Percentiles rank a stretch among this genome's conserved stretches.
Conservation (phyloP, 768 basidiomycete species). For the Pleurotus citrinopileatus region DNA sequence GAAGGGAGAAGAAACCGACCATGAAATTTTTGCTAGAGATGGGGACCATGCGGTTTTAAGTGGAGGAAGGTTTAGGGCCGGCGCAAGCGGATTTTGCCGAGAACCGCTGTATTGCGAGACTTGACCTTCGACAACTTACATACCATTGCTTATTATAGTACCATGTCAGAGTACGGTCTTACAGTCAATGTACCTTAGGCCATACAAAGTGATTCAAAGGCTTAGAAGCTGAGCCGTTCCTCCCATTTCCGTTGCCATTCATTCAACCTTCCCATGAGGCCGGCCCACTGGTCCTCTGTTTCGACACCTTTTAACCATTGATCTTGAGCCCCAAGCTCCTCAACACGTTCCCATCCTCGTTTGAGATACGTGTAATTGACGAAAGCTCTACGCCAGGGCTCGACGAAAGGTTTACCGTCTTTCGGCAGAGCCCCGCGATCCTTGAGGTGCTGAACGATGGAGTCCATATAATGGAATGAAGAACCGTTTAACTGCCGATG, state of each 20-base stretch:
- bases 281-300: conserved; percentile 50
- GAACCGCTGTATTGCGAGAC: too few species aligned
- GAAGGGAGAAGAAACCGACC: conserved; percentile 9
- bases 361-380: conserved; percentile 30
- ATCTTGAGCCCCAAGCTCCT: conserved; percentile 32
- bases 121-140: too few species aligned
- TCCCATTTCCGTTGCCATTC: conserved; percentile 57
- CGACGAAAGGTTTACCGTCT: conserved; percentile 43
- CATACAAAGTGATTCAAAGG: neutral
- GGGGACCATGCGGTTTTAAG: neutral
- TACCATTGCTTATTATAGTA: too few species aligned
- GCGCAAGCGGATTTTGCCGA: neutral
- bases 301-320: conserved; percentile 47
- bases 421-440: conserved; percentile 35
- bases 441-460: conserved; percentile 31
- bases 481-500: conserved; percentile 37
- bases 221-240: conserved; percentile 15
- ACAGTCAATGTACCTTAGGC: too few species aligned
- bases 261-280: conserved; percentile 43
- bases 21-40: conserved; percentile 1
- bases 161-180: too few species aligned
- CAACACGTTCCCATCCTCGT: conserved; percentile 44
- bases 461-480: conserved; percentile 40
- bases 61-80: conserved; percentile 10
- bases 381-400: conserved; percentile 43